These are phyloP conservation scores for Candida pseudofarinosa DNA, from an alignment of 805 yeast genomes.

Conservation along the genomic window DNA sequence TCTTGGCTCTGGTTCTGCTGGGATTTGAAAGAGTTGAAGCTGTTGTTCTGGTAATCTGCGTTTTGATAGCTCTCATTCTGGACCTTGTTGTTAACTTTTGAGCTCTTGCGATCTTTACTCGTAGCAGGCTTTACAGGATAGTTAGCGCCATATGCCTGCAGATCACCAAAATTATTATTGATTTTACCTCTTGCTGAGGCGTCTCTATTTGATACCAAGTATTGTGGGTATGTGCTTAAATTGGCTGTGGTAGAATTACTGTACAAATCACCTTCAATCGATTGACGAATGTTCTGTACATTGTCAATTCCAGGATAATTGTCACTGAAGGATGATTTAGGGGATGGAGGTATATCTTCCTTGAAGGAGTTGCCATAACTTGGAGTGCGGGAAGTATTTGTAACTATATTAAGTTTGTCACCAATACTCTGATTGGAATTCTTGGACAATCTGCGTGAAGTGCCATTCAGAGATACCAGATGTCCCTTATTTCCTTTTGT, in stretches of 20 bases:
- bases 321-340: conserved; percentile 25
- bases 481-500: conserved; percentile 1
- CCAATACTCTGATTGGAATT: not conserved
- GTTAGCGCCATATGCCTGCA: not conserved
- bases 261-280: not conserved
- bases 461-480: not conserved
- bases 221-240: not conserved
- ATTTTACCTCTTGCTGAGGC: not conserved
- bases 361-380: conserved; percentile 10
- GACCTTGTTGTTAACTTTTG: not conserved
- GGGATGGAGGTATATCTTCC: conserved; percentile 37
- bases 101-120: not conserved
- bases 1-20: not conserved
- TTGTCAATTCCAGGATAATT: not conserved
- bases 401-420: not conserved
- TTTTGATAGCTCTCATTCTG: not conserved
- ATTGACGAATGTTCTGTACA: not conserved
- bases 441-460: not conserved
- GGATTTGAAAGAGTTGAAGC: not conserved
- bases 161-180: not conserved
- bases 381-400: not conserved
- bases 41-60: not conserved
- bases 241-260: not conserved
- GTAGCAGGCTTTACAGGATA: not conserved
- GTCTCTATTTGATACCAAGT: not conserved